Evolutionary conservation across 192 early-diverging fungal species (phyloP).

Genomic region (Coemansia sp.): DNA sequence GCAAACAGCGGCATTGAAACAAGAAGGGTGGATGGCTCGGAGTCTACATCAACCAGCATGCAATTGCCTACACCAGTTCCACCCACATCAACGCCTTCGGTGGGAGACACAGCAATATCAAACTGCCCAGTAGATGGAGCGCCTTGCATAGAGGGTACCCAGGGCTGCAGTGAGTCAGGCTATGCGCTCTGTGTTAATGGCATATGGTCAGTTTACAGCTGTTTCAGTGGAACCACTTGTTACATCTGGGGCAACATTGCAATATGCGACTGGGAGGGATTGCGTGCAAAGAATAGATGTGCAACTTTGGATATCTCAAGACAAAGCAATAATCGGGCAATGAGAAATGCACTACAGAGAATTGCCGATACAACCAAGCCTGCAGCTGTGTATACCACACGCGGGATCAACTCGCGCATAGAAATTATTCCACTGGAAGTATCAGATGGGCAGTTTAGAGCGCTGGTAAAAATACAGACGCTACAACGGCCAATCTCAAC

Average conservation of each 20-base stretch:
- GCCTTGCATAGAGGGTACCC: conserved; percentile 14
- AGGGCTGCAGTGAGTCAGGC: conserved; percentile 27
- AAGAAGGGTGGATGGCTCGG: background rate
- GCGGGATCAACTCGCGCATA: conserved; percentile 28
- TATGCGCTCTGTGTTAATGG: conserved; percentile 30
- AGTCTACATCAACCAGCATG: background rate
- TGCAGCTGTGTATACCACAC: conserved; percentile 19
- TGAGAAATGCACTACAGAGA: background rate
- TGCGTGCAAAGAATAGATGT: conserved; percentile 9
- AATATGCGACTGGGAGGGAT: conserved; percentile 35
- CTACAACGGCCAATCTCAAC: conserved; percentile 15
- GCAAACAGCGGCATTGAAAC: background rate
- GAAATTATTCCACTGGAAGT: conserved; percentile 23
- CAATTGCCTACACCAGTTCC: background rate
- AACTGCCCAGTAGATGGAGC: conserved; percentile 31
- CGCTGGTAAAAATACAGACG: conserved; percentile 33
- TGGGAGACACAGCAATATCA: background rate
- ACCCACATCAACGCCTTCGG: background rate
- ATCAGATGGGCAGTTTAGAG: conserved; percentile 12
- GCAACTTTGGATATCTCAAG: background rate
- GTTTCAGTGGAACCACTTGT: conserved; percentile 31
- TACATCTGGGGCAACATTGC: conserved; percentile 21
- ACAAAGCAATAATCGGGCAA: background rate
- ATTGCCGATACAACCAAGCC: conserved; percentile 5
- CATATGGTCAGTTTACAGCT: conserved; percentile 35